phyloP scores from a whole-genome alignment of 225 moss, liverwort and hornwort species.

The Marchantia paleacea region DNA sequence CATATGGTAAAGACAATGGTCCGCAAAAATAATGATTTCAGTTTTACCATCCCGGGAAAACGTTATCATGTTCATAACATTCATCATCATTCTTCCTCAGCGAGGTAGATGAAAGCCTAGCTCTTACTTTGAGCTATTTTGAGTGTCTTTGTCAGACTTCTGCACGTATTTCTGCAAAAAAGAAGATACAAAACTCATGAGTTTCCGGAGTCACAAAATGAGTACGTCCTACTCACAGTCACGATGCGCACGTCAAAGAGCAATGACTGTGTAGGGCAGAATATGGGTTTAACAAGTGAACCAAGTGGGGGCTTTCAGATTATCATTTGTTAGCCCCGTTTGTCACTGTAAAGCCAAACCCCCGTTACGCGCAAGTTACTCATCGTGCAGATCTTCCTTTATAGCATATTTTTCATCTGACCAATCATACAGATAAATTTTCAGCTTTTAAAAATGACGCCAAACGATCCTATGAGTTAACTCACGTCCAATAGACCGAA shows the following conservation, averaged over 20 bases:
- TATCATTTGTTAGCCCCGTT: neutral
- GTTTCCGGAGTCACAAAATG: neutral
- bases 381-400: too few species aligned
- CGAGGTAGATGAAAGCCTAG: neutral
- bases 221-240: too few species aligned
- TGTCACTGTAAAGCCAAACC: neutral
- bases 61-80: neutral
- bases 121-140: conserved; percentile 8
- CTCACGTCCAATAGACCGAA: too few species aligned
- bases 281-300: too few species aligned
- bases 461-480: too few species aligned
- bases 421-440: too few species aligned
- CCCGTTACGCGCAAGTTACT: too few species aligned
- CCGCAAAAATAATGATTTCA: neutral
- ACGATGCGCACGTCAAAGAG: neutral
- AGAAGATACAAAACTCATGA: neutral
- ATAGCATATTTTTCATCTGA: too few species aligned
- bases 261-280: too few species aligned
- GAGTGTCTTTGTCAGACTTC: conserved; percentile 5
- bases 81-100: neutral
- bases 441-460: too few species aligned
- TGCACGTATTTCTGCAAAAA: conserved; percentile 12
- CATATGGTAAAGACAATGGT: neutral
- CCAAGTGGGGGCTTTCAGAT: too few species aligned
- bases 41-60: neutral